Percentiles rank a stretch among this genome's conserved stretches.
Evolutionary conservation across 192 early-diverging fungal species (phyloP).

Genomic region (Entomortierella lignicola): DNA sequence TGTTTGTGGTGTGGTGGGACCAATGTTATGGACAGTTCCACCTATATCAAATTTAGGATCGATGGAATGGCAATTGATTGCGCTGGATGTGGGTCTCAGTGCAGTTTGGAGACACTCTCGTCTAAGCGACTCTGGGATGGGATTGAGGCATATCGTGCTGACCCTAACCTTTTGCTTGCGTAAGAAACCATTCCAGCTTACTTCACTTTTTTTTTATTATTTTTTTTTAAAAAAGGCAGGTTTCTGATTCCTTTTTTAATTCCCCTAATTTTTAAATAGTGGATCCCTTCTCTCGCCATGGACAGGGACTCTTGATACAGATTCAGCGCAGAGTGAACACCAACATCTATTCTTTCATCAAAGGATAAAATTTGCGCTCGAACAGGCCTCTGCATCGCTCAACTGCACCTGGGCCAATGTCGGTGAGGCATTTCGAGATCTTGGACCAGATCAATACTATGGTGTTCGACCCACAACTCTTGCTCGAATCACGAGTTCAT

Average conservation of each 20-base stretch:
- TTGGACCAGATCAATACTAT: conserved; percentile 48
- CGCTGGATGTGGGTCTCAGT: conserved; percentile 48
- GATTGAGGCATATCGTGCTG: conserved; percentile 37
- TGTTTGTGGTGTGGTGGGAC: conserved; percentile 48
- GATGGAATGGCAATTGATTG: conserved; percentile 51
- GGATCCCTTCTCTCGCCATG: conserved; percentile 47
- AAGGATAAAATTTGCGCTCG: conserved; percentile 42
- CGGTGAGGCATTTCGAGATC: conserved; percentile 43
- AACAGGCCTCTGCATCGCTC: conserved; percentile 36
- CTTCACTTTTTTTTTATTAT: not conserved
- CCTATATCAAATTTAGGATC: conserved; percentile 50
- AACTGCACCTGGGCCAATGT: conserved; percentile 52
- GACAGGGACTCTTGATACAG: conserved; percentile 28
- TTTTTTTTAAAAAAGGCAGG: not conserved
- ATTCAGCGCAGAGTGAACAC: conserved; percentile 35
- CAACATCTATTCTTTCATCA: conserved; percentile 52
- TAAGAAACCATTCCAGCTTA: conserved; percentile 20
- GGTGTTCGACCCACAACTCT: conserved; percentile 44
- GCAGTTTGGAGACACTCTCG: conserved; percentile 47
- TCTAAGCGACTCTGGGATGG: conserved; percentile 53
- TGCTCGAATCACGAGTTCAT: conserved; percentile 39
- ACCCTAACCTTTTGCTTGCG: conserved; percentile 33
- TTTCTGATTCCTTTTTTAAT: too few relatives aligned
- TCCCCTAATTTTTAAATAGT: conserved; percentile 14
- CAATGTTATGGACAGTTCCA: conserved; percentile 54